Conservation (phyloP, 2,329 filamentous ascomycete species). For the Fusarium nygamai region DNA sequence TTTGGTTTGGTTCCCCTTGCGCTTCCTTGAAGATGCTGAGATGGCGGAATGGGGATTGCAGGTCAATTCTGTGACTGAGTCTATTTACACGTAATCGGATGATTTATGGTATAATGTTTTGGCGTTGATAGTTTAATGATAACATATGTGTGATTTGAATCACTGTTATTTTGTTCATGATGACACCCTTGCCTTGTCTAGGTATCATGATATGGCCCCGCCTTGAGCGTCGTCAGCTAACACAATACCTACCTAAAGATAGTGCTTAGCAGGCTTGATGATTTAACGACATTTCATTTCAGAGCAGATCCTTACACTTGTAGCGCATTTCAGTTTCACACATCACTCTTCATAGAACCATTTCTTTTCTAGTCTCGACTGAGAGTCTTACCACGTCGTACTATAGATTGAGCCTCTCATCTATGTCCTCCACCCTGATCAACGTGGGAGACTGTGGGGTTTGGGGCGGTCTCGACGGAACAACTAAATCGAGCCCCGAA, state of each 20-base stretch:
- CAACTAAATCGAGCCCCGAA: conserved; percentile 28
- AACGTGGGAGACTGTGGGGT: conserved; percentile 27
- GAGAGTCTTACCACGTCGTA: conserved; percentile 22
- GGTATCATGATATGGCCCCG: not conserved
- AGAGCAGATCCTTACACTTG: conserved; percentile 5
- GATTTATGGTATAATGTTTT: not conserved
- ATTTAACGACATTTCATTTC: not conserved
- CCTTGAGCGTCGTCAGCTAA: conserved; percentile 15
- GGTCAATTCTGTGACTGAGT: conserved; percentile 88
- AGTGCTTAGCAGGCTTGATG: not conserved
- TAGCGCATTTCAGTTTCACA: not conserved
- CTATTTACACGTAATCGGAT: conserved; percentile 73
- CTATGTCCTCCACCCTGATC: conserved; percentile 17
- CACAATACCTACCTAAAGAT: not conserved
- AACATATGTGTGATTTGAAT: not conserved
- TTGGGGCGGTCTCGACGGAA: conserved; percentile 34
- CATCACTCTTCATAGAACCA: not conserved
- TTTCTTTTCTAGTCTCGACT: not conserved
- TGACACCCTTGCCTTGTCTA: not conserved
- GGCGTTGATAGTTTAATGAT: not conserved
- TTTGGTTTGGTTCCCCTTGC: conserved; percentile 93
- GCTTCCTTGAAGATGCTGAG: conserved; percentile 82
- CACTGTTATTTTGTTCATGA: not conserved
- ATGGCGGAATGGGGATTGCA: conserved; percentile 92
- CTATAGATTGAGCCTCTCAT: conserved; percentile 17